Conservation (phyloP, 495 filamentous ascomycete species). For the Amniculicola lignicola region DNA sequence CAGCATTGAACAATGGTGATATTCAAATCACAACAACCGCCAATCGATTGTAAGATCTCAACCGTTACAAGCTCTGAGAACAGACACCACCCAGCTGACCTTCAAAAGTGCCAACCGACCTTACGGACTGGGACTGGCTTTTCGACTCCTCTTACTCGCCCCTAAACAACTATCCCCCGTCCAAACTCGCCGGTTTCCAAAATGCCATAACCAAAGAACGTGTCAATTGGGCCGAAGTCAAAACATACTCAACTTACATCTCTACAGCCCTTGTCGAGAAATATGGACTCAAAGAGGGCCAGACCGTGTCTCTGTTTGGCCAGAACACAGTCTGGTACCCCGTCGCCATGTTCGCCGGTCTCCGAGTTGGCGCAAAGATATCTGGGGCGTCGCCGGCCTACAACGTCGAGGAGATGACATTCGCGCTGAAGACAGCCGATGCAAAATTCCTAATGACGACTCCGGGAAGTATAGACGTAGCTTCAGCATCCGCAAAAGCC, state of each 20-base stretch:
- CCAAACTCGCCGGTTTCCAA: slow-evolving; percentile 50
- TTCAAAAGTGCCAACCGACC: slow-evolving; percentile 48
- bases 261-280: slow-evolving; percentile 55
- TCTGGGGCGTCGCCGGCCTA: slow-evolving; percentile 59
- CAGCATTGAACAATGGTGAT: slow-evolving; percentile 22
- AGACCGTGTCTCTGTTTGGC: slow-evolving; percentile 56
- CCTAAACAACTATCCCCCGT: slow-evolving; percentile 37
- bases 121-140: slow-evolving; percentile 60
- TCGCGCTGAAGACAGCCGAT: slow-evolving; percentile 53
- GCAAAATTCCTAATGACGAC: slow-evolving; percentile 58
- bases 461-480: slow-evolving; percentile 50
- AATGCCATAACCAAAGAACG: slow-evolving; percentile 56
- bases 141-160: slow-evolving; percentile 54
- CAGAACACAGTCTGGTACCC: slow-evolving; percentile 62
- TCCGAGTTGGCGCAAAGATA: slow-evolving; percentile 51
- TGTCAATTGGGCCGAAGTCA: slow-evolving; percentile 54
- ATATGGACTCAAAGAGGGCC: slow-evolving; percentile 48
- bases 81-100: slow-evolving; percentile 6
- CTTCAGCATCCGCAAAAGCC: slow-evolving; percentile 50
- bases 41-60: slow-evolving; percentile 39
- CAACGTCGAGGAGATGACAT: slow-evolving; percentile 61
- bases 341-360: slow-evolving; percentile 54
- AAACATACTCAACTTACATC: slow-evolving; percentile 50
- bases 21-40: slow-evolving; percentile 45
- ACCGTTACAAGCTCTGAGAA: background rate